Base-by-base conservation (phyloP, 1,139 yeast species). In the Lodderomyces pseudojiufengensis region DNA sequence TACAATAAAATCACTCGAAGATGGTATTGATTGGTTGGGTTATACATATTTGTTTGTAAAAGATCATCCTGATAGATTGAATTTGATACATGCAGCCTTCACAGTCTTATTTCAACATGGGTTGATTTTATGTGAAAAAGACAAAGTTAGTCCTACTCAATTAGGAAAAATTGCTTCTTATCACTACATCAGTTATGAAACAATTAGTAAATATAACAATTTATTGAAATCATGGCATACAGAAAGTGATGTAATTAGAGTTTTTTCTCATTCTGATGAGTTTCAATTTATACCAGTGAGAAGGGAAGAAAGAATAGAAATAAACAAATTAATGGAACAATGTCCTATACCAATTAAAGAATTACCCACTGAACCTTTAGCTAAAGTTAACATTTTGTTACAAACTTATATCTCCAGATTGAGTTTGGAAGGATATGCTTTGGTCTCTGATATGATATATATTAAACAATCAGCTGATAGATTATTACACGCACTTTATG, bases 381-480 rank as follows among this genome's bases (percentile, higher is more conserved):
- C 95, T 0, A 94, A 94, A 54, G 76, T 86, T 23, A 87, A 83
- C 47, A 78, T 87, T 5, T 59, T 94, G 27, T 61, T 92, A 9
- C 98, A 94, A 53, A 77, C 95, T 0, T 88, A 85, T 50, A 83
- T 94, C 12, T 85, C 97, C 1, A 61, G 82, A 24, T 62, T 90
- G 27, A 63, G 70, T 9, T 64, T 94, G 11, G 95, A 84, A 2
- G 98, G 97, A 1, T 86, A 86, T 64, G 97, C 97, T 0, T 62
- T 94, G 41, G 78, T 84, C 71, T 80, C 97, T 0, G 99, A 94
- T 62, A 88, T 90, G 97, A 73, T 86, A 3, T 92, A 86, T 51
- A 78, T 94, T 28, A 85, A 94, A 0, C 98, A 92, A 55, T 86
- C 95, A 26, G 97, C 97, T 1, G 95, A 95, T 5, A 74, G 99